A percentile compares a stretch with the other conserved stretches of the same genome.
Evolutionary conservation across 768 basidiomycete species (phyloP).

Genomic region (Lactarius sanguifluus): DNA sequence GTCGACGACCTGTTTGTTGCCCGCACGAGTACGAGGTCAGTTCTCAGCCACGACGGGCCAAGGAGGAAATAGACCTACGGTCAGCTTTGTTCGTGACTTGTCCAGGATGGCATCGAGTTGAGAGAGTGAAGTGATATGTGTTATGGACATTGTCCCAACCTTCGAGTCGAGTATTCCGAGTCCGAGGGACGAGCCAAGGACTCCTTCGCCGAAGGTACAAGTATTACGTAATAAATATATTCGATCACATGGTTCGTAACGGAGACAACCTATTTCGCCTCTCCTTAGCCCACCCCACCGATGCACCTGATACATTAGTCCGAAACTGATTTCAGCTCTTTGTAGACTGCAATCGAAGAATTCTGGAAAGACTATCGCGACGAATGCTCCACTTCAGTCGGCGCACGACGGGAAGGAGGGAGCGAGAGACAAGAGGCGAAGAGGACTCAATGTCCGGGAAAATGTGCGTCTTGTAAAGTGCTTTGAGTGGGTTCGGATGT

Average conservation of each 20-base stretch:
- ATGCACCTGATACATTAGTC: not conserved
- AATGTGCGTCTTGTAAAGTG: conserved; percentile 51
- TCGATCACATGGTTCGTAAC: not conserved
- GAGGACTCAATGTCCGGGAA: conserved; percentile 66
- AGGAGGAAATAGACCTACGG: conserved; percentile 43
- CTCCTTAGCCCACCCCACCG: not conserved
- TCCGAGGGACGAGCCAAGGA: not conserved
- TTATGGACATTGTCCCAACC: conserved; percentile 50
- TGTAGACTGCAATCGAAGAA: conserved; percentile 1
- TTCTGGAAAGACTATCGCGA: conserved; percentile 57
- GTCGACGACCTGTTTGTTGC: conserved; percentile 69
- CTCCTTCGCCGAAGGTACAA: not conserved
- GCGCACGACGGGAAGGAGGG: conserved; percentile 61
- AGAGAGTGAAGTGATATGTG: conserved; percentile 59
- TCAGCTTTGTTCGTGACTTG: conserved; percentile 60
- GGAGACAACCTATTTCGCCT: not conserved
- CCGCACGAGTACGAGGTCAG: conserved; percentile 12
- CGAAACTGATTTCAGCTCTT: not conserved
- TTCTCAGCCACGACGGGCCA: not conserved
- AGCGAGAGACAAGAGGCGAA: conserved; percentile 53
- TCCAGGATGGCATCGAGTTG: conserved; percentile 61
- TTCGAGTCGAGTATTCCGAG: not conserved
- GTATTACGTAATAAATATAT: not conserved
- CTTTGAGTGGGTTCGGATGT: conserved; percentile 40
- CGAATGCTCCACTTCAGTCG: conserved; percentile 72